phyloP scores from a whole-genome alignment of 1,139 yeast species.

The Candida frijolesensis region DNA sequence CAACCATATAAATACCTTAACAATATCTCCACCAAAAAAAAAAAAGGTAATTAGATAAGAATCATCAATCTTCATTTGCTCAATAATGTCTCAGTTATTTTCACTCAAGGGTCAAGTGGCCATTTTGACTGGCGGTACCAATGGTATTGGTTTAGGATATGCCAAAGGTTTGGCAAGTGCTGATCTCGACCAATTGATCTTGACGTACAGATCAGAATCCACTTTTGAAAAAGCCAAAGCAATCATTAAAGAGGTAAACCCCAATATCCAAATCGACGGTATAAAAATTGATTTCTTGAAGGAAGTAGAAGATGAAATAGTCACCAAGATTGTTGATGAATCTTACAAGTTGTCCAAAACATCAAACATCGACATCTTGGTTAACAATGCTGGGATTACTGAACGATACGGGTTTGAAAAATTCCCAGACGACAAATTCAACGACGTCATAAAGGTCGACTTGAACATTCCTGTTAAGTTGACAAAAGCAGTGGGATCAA shows the following conservation, averaged over 20 bases:
- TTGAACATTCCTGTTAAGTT: conserved; percentile 48
- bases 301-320: conserved; percentile 19
- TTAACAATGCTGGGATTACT: conserved; percentile 60
- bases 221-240: conserved; percentile 20
- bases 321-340: conserved; percentile 35
- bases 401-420: conserved; percentile 25
- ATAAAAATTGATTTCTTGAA: conserved; percentile 23
- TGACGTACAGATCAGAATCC: conserved; percentile 25
- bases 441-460: conserved; percentile 51
- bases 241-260: conserved; percentile 21
- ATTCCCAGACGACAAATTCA: conserved; percentile 40
- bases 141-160: conserved; percentile 39
- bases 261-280: conserved; percentile 22
- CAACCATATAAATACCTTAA: not conserved
- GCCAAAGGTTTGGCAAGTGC: conserved; percentile 40
- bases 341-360: conserved; percentile 35
- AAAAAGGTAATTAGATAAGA: not conserved
- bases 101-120: conserved; percentile 38
- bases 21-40: not conserved
- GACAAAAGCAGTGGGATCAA: conserved; percentile 47
- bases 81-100: conserved; percentile 20
- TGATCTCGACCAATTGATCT: conserved; percentile 29
- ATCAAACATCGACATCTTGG: conserved; percentile 45
- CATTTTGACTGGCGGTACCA: conserved; percentile 36
- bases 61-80: not conserved